Evolutionary conservation across 2,329 filamentous ascomycete genomes (phyloP), one percentile per base, ranked within the genome.

Genomic region (Phialemoniopsis sp.): DNA sequence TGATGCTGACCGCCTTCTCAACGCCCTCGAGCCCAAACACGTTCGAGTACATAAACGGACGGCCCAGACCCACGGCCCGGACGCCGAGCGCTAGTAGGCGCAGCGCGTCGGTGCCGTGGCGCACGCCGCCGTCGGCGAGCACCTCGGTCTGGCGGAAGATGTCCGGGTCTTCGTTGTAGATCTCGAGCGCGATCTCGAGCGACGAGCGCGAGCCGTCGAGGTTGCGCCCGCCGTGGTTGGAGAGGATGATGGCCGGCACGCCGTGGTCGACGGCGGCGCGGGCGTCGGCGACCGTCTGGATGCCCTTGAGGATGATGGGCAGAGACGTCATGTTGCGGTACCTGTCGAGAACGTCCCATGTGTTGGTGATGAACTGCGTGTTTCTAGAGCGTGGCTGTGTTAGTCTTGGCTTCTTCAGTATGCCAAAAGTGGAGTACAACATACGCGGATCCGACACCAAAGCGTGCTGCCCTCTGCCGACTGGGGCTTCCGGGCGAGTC

Each of bases 11-110:
- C 21, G 55, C 65, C 54, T 62, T 65, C 49, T 63, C 54, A 3
- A 78, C 67, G 33, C 74, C 73, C 8, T 66, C 63, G 34, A 60
- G 54, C 6, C 73, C 74, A 44, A 65, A 78, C 34, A 72, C 53
- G 54, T 76, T 77, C 45, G 69, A 58, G 49, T 64, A 77, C 71
- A 76, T 74, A 45, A 71, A 67, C 9, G 70, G 65, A 1, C 74
- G 56, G 13, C 72, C 73, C 1, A 78, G 44, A 13, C 73, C 61
- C 6, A 69, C 65, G 12, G 63, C 64, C 46, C 58, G 60, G 39
- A 67, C 67, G 9, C 67, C 66, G 13, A 68, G 60, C 3, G 64
- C 57, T n/a, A 70, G 55, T 9, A 68, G 58, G 46, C 66, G 64
- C n/a, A 70, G 51, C 12, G 57, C 60, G 34, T 70, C 67, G 9